A percentile compares a stretch with the other conserved stretches of the same genome.
Conservation (phyloP, 108 stramenopile genomes). For the Seminavis robusta region DNA sequence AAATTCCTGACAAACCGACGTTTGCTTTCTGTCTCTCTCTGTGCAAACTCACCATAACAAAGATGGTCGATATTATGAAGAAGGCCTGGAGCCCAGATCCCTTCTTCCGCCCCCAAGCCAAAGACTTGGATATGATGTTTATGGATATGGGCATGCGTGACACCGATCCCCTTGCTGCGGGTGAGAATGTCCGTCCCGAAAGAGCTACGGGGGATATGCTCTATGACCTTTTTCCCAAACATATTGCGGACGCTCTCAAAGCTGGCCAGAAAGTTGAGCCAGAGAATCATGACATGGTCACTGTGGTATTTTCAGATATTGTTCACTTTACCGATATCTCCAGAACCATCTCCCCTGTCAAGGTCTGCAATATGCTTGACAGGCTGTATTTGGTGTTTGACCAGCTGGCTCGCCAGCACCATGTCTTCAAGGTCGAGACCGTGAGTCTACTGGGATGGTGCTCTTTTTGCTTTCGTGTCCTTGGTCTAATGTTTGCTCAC, state of each 20-base stretch:
- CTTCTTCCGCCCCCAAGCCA: conserved; percentile 25
- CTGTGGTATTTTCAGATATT: conserved; percentile 79
- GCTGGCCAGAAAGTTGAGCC: conserved; percentile 35
- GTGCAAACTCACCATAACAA: no score
- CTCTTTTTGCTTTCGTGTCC: no score
- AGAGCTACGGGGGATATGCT: no score
- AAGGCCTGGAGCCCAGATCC: conserved; percentile 2
- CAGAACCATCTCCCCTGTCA: conserved; percentile 38
- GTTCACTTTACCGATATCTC: conserved; percentile 66
- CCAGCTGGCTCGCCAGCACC: conserved; percentile 42
- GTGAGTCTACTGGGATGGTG: no score
- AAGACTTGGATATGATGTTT: conserved; percentile 38
- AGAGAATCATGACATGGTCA: no score
- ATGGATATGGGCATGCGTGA: conserved; percentile 21
- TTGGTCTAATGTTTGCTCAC: no score
- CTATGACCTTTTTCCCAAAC: conserved; percentile 42
- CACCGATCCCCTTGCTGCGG: no score
- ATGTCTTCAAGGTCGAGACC: conserved; percentile 76
- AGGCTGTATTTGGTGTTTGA: conserved; percentile 60
- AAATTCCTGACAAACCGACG: no score
- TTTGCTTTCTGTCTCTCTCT: no score
- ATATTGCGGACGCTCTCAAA: conserved; percentile 49
- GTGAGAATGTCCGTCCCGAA: background rate
- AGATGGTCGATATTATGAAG: conserved; percentile 4
- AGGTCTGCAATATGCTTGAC: conserved; percentile 65